Base-by-base conservation (phyloP, 2,329 filamentous ascomycete species). In the Pestalotiopsis fici region DNA sequence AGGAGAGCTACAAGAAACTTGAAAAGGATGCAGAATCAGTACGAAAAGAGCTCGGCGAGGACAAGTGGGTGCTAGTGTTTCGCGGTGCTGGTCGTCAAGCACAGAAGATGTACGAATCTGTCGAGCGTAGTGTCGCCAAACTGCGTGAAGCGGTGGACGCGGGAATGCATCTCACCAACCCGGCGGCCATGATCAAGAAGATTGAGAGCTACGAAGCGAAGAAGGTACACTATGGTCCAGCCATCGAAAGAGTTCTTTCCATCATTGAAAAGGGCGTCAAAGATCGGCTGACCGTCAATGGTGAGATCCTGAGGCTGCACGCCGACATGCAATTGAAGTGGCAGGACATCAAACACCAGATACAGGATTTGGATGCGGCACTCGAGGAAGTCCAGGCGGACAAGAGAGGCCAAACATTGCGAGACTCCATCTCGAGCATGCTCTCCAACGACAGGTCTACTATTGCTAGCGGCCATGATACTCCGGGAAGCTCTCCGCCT, bases 191-290 rank as follows among this genome's bases (percentile, higher is more conserved):
- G 81, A 84, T 86, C 69, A 97, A 96, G 81, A 95, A 94, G 78
- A 90, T 97, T 55, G 94, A 97, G 78, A 97, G 88, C 73, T 99
- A 97, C 78, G 95, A 98, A 77, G 93, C 93, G 56, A 99, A 98
- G 84, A 97, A 95, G 79, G 90, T 90, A 68, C 95, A 98, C 78
- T 99, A 98, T 75, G 92, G 94, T 1, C 93, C 95, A 11, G 95
- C 96, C 1, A 97, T 99, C 76, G 93, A 96, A 77, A 89, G 95
- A 55, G 94, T 99, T 7, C 82, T 98, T 21, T 90, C 91, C 50
- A 97, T 98, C 76, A 98, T 98, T 63, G 94, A 98, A 73, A 95
- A 94, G 76, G 96, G 96, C n/a, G 92, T 98, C 74, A 93, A 93
- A 76, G 94, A 98, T 75, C 90, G 96, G n/a, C 84, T 98, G 62